These are phyloP conservation scores for Teratosphaeria destructans DNA, from an alignment of 2,329 filamentous ascomycete species.

Conservation along the genomic window DNA sequence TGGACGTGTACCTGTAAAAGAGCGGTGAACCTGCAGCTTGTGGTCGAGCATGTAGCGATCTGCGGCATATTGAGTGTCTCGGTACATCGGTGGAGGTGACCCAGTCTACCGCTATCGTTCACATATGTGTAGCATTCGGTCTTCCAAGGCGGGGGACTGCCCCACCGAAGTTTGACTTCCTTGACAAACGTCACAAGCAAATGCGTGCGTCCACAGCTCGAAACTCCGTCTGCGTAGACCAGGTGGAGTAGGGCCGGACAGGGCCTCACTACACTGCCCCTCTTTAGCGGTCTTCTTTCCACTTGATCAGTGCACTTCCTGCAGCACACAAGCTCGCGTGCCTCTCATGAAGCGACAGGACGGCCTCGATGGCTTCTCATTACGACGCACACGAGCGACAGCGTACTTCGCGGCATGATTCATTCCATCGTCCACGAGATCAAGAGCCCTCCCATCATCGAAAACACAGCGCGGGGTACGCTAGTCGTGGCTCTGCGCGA, in stretches of 20 bases:
- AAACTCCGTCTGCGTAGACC: neutral
- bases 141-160: too few species aligned
- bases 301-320: neutral
- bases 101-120: too few species aligned
- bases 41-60: neutral
- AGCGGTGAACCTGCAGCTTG: neutral
- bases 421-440: slow-evolving; percentile 5
- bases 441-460: neutral
- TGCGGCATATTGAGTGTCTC: neutral
- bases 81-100: neutral
- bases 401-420: slow-evolving; percentile 12
- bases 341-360: slow-evolving; percentile 4
- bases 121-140: too few species aligned
- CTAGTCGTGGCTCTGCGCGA: slow-evolving; percentile 15
- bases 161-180: too few species aligned
- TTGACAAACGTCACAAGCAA: neutral
- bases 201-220: neutral
- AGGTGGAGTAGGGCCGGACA: neutral
- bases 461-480: slow-evolving; percentile 8
- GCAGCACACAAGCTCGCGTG: neutral
- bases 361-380: slow-evolving; percentile 4
- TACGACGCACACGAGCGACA: slow-evolving; percentile 3
- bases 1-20: neutral
- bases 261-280: neutral
- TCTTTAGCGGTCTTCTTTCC: neutral